Percentiles rank a stretch among this genome's conserved stretches.
phyloP scores from a whole-genome alignment of 257 asterid species.

The Lycium ferocissimum region DNA sequence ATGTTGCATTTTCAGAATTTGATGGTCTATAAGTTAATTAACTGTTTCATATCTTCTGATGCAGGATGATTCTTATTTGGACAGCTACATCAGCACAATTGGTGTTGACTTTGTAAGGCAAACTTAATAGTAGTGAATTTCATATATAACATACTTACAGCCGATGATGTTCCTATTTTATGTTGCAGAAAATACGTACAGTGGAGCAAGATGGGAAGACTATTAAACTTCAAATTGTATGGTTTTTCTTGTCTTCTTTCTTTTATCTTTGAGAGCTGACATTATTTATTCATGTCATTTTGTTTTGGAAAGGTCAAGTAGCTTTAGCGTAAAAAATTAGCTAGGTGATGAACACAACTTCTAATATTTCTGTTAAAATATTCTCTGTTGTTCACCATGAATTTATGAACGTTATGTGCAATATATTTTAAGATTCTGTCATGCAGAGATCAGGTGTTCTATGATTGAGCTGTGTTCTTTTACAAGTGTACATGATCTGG shows the following conservation, averaged over 20 bases:
- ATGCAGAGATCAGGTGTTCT: neutral
- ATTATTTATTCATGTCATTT: neutral
- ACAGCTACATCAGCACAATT: conserved; percentile 90
- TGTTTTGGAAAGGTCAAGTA: neutral
- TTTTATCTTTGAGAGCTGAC: neutral
- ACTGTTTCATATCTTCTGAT: conserved; percentile 9
- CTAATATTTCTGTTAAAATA: neutral
- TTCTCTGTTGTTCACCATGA: neutral
- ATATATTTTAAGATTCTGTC: neutral
- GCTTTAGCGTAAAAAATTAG: neutral
- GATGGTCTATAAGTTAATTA: conserved; percentile 17
- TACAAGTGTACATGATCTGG: neutral
- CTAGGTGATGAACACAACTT: conserved; percentile 11
- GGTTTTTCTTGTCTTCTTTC: conserved; percentile 26
- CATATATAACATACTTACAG: neutral
- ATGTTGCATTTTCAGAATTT: neutral
- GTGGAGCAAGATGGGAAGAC: conserved; percentile 89
- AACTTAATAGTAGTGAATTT: conserved; percentile 12
- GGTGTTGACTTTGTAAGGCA: conserved; percentile 93
- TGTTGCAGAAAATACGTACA: conserved; percentile 82
- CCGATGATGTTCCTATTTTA: conserved; percentile 27
- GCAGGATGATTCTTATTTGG: conserved; percentile 89
- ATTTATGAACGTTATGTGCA: neutral
- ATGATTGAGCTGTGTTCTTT: conserved; percentile 3
- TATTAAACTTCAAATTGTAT: conserved; percentile 85